These are phyloP conservation scores for Asterophora parasitica DNA, from an alignment of 768 basidiomycete genomes.

Conservation along the genomic window DNA sequence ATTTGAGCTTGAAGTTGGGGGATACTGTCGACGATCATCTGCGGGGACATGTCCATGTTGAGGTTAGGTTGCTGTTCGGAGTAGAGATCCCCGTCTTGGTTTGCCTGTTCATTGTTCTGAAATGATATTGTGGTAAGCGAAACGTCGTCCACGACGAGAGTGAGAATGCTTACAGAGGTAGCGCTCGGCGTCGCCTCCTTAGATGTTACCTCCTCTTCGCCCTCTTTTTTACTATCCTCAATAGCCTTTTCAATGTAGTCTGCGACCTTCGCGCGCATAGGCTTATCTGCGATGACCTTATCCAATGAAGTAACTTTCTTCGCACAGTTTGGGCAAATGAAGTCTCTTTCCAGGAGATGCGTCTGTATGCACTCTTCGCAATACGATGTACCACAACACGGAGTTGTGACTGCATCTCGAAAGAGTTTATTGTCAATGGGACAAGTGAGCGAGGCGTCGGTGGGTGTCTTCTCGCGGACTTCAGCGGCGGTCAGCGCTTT, in stretches of 20 bases:
- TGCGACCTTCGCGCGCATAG: slow-evolving; percentile 67
- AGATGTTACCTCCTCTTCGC: slow-evolving; percentile 36
- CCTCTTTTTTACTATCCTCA: slow-evolving; percentile 71
- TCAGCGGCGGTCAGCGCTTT: slow-evolving; percentile 85
- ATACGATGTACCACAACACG: slow-evolving; percentile 86
- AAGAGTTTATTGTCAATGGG: slow-evolving; percentile 91
- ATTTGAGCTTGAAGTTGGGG: slow-evolving; percentile 85
- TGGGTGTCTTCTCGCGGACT: slow-evolving; percentile 79
- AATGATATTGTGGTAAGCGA: background rate
- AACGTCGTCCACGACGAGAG: background rate
- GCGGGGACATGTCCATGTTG: slow-evolving; percentile 63
- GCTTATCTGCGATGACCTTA: slow-evolving; percentile 77
- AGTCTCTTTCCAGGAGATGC: slow-evolving; percentile 90
- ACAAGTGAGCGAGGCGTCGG: slow-evolving; percentile 77
- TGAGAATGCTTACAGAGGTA: slow-evolving; percentile 24
- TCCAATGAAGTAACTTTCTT: slow-evolving; percentile 87
- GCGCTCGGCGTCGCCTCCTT: slow-evolving; percentile 18
- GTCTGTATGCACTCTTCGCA: slow-evolving; percentile 99
- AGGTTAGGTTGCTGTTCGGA: slow-evolving; percentile 64
- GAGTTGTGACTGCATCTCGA: slow-evolving; percentile 91
- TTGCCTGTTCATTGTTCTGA: slow-evolving; percentile 20
- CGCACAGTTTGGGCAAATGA: slow-evolving; percentile 86
- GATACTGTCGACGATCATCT: slow-evolving; percentile 69
- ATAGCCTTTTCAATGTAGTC: slow-evolving; percentile 82
- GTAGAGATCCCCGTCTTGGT: slow-evolving; percentile 58